Evolutionary conservation across 2,329 filamentous ascomycete species (phyloP), one percentile per base, ranked within the genome.

Genomic region (Claviceps cyperi): DNA sequence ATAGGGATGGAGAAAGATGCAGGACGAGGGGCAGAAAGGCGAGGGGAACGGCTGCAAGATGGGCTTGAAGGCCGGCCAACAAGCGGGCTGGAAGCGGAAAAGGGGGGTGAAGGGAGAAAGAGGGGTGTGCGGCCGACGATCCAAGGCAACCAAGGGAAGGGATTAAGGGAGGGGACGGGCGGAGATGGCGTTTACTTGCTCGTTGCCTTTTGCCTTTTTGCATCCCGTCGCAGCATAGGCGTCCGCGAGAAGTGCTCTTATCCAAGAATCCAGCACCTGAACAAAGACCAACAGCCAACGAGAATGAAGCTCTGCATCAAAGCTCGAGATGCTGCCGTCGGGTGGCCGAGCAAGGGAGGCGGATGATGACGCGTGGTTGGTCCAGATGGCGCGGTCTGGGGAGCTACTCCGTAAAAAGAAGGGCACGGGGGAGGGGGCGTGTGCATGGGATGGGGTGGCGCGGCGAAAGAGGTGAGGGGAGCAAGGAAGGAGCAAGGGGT

Each of bases 361-460:
- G 56, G 60, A 63, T 64, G 60, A 62, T 61, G 62, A 58, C 54
- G 56, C 52, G 57, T 61, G 62, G 62, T 64, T 64, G 62, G 62
- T 55, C 57, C 56, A 54, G 52, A 62, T 61, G 60, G 57, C 61
- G 59, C 61, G 60, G 19, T 19, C 24, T 9, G 14, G 21, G 21
- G 40, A 19, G 39, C 9, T 13, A n/a, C n/a, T n/a, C n/a, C n/a
- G n/a, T n/a, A 21, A 40, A 19, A 11, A 11, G 13, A 21, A 21
- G 17, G 17, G 43, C 19, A 32, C 13, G 40, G 40, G 19, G 40
- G 14, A 17, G 40, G 5, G 14, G 28, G 28, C 28, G 28, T 32
- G 28, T 11, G 28, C 9, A 32, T 32, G 28, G 9, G 28, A 4
- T 32, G 28, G 28, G 9, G 9, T 32, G 28, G 28, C 28, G 28